Evolutionary conservation across 2,329 filamentous ascomycete genomes (phyloP), one percentile per base, ranked within the genome.

Genomic region (Remersonia thermophila): DNA sequence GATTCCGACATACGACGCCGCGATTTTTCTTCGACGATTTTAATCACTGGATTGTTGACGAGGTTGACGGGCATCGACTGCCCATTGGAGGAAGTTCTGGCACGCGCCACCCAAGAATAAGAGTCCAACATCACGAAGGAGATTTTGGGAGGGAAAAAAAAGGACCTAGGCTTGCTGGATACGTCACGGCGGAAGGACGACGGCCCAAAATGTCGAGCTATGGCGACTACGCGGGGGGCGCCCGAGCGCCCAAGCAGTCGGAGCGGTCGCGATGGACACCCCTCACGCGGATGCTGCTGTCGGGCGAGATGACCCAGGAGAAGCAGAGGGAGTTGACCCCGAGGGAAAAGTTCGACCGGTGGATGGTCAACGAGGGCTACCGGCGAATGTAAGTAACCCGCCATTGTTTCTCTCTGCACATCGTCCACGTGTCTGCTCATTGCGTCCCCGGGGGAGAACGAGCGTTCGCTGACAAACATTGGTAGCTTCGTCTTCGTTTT

Each of bases 331-430:
- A 77, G 38, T 62, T 89, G 48, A 75, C 73, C 16, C 58, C 72
- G 44, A 71, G 73, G 52, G 80, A 89, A 56, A 80, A 73, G 55
- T 80, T 89, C 53, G 80, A 87, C 57, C 68, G 77, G 47, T 91
- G 83, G 83, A 87, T 91, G 83, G 80, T 89, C 43, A 89, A 89
- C 55, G 83, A 89, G 55, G 83, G 83, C 42, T 86, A 85, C 56
- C 71, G 81, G 55, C 69, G 81, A 73, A 69, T 89, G 75, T 85
- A 67, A 39, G 79, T 71, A 17, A 18, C 10, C n/a, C n/a, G n/a
- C n/a, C n/a, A n/a, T n/a, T n/a, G n/a, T n/a, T n/a, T n/a, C n/a
- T n/a, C n/a, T n/a, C n/a, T n/a, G n/a, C n/a, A n/a, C n/a, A n/a
- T n/a, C n/a, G n/a, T n/a, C n/a, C n/a, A n/a, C n/a, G n/a, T n/a